A percentile compares a stretch with the other conserved stretches of the same genome.
These are phyloP conservation scores for Cladosporium colombiae DNA, from an alignment of 2,329 filamentous ascomycete species.

Conservation along the genomic window DNA sequence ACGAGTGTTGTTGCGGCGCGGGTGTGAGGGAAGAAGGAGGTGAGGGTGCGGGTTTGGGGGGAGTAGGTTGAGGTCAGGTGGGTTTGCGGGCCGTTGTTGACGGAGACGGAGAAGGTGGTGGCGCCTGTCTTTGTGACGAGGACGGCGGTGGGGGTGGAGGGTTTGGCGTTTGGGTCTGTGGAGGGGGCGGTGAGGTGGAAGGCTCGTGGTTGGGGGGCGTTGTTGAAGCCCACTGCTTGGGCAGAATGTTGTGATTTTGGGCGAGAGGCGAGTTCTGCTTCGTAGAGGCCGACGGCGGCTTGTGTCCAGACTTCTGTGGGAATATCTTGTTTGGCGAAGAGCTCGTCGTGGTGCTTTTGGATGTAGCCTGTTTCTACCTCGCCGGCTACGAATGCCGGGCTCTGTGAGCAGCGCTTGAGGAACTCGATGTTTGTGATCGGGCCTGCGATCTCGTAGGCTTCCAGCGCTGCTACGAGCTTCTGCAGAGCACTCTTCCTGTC, in stretches of 20 bases:
- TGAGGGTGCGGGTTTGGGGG: constrained; percentile 54
- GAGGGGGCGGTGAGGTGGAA: constrained; percentile 56
- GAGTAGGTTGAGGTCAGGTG: constrained; percentile 51
- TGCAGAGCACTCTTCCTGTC: constrained; percentile 79
- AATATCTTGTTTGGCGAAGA: constrained; percentile 67
- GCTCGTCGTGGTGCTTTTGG: constrained; percentile 76
- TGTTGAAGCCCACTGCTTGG: constrained; percentile 58
- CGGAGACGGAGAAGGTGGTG: constrained; percentile 53
- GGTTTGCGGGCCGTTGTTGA: constrained; percentile 35
- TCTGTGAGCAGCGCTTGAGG: constrained; percentile 81
- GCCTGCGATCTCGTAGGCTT: constrained; percentile 89
- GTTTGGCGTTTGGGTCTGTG: constrained; percentile 45
- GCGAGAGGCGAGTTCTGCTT: constrained; percentile 43
- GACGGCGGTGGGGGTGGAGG: constrained; percentile 39
- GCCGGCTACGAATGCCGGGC: constrained; percentile 77
- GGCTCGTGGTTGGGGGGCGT: constrained; percentile 60
- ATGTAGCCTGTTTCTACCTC: constrained; percentile 97
- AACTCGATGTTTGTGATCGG: constrained; percentile 97
- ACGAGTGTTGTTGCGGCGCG: constrained; percentile 80
- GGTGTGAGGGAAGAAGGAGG: constrained; percentile 78
- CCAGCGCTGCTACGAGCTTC: constrained; percentile 76
- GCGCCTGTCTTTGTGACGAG: constrained; percentile 54
- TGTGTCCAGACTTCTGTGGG: constrained; percentile 79
- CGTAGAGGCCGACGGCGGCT: constrained; percentile 72
- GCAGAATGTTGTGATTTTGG: constrained; percentile 30